Percentiles rank a stretch among this genome's conserved stretches.
These are phyloP conservation scores for Pichia sp. DNA, from an alignment of 1,139 yeast genomes.

Conservation along the genomic window DNA sequence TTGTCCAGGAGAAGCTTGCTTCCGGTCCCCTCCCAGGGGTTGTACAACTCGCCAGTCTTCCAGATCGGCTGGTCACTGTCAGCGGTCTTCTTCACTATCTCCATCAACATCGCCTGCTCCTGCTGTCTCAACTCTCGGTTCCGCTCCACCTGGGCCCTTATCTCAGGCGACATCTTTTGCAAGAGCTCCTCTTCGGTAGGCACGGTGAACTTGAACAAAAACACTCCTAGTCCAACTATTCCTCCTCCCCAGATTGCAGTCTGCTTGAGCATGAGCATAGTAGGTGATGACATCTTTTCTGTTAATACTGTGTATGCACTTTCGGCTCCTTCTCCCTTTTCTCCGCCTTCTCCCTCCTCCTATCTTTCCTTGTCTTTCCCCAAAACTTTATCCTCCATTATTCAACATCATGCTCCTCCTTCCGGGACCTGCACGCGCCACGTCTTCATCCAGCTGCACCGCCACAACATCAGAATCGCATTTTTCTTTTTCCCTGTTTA, in stretches of 20 bases:
- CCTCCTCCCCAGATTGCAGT: constrained; percentile 45
- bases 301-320: too few species aligned
- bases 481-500: not conserved
- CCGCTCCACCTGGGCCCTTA: constrained; percentile 68
- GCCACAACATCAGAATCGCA: not conserved
- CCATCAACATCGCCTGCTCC: constrained; percentile 65
- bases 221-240: constrained; percentile 63
- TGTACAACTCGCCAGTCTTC: constrained; percentile 66
- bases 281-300: constrained; percentile 14
- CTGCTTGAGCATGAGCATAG: constrained; percentile 23
- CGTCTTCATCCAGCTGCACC: not conserved
- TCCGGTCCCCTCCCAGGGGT: constrained; percentile 53
- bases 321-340: not conserved
- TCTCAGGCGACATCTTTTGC: constrained; percentile 73
- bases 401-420: not conserved
- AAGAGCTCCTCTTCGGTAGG: constrained; percentile 83
- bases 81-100: constrained; percentile 57
- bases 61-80: constrained; percentile 71
- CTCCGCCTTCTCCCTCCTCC: too few species aligned
- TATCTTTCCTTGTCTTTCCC: not conserved
- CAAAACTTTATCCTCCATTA: not conserved
- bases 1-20: constrained; percentile 42
- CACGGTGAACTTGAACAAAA: constrained; percentile 64
- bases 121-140: constrained; percentile 58
- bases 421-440: not conserved